Percentiles rank a stretch among this genome's conserved stretches.
These are phyloP conservation scores for Arthrobotrys pseudoclavata DNA, from an alignment of 2,329 filamentous ascomycete species.

Conservation along the genomic window DNA sequence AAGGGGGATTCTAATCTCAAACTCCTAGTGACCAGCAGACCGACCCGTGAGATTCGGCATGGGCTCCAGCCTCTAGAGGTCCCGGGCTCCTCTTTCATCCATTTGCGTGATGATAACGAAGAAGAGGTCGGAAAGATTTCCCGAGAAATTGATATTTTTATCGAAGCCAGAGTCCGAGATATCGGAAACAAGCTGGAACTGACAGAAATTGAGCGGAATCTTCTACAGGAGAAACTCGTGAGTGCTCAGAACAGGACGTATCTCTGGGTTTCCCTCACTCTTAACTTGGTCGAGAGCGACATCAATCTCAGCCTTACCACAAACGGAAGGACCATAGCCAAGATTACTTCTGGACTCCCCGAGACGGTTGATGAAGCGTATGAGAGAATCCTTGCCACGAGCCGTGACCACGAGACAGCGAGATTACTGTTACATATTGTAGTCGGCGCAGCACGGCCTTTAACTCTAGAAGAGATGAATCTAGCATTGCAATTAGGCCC, in stretches of 20 bases:
- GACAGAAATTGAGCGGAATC: neutral
- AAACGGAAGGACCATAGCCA: neutral
- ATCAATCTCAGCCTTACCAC: conserved; percentile 6
- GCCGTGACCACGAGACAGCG: neutral
- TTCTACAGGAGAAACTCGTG: conserved; percentile 10
- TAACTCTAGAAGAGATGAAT: conserved; percentile 36
- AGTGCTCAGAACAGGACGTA: conserved; percentile 29
- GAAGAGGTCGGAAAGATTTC: conserved; percentile 60
- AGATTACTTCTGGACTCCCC: conserved; percentile 22
- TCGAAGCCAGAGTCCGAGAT: conserved; percentile 33
- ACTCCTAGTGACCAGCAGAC: conserved; percentile 66
- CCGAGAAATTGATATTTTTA: conserved; percentile 62
- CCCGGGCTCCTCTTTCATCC: conserved; percentile 1
- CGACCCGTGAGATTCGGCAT: conserved; percentile 63
- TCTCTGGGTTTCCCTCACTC: conserved; percentile 26
- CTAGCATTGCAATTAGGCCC: conserved; percentile 15
- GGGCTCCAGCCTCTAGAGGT: conserved; percentile 56
- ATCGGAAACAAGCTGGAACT: conserved; percentile 11
- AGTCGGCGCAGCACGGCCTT: conserved; percentile 23
- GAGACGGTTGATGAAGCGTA: conserved; percentile 35
- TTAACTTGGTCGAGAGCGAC: conserved; percentile 18
- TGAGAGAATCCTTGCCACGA: conserved; percentile 30
- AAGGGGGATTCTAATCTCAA: conserved; percentile 63
- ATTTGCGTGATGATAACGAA: conserved; percentile 53
- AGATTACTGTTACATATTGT: conserved; percentile 26